Conservation (phyloP, 1,139 yeast genomes). For the Blastobotrys apis region DNA sequence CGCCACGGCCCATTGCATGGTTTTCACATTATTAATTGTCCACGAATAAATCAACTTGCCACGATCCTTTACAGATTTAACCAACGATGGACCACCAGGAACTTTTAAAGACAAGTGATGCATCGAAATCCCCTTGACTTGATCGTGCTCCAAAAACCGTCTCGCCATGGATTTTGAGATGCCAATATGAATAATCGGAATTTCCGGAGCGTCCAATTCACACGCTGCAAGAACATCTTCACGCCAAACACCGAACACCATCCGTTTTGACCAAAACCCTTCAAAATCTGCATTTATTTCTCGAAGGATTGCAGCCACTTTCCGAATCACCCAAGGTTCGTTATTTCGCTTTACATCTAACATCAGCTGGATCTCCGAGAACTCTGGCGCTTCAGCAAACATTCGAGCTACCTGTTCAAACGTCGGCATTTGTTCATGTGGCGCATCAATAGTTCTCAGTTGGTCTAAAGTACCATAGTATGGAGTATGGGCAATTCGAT, state of each 20-base stretch:
- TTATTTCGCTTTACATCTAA: slow-evolving; percentile 78
- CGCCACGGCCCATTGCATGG: slow-evolving; percentile 43
- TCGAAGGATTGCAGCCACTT: slow-evolving; percentile 49
- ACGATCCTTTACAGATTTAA: slow-evolving; percentile 39
- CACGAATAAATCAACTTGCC: slow-evolving; percentile 63
- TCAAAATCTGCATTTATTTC: slow-evolving; percentile 46
- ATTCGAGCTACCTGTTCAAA: slow-evolving; percentile 57
- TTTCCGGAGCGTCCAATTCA: slow-evolving; percentile 39
- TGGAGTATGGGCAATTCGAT: slow-evolving; percentile 39
- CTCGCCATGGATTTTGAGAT: slow-evolving; percentile 40
- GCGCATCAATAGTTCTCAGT: slow-evolving; percentile 51
- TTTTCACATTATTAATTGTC: slow-evolving; percentile 61
- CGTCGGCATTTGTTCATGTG: slow-evolving; percentile 56
- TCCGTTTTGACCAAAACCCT: slow-evolving; percentile 59
- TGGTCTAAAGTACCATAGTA: slow-evolving; percentile 43
- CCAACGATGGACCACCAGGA: slow-evolving; percentile 38
- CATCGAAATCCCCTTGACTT: slow-evolving; percentile 44
- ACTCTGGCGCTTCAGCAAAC: slow-evolving; percentile 44
- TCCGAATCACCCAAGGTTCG: slow-evolving; percentile 52
- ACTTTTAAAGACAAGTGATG: slow-evolving; percentile 42
- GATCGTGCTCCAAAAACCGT: slow-evolving; percentile 35
- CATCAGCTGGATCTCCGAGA: slow-evolving; percentile 50
- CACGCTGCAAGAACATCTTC: slow-evolving; percentile 58
- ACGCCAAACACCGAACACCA: slow-evolving; percentile 83
- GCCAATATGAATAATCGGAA: slow-evolving; percentile 52